Conservation (phyloP, 78 protist genomes). For the Dictyostelium brefeldianum region DNA sequence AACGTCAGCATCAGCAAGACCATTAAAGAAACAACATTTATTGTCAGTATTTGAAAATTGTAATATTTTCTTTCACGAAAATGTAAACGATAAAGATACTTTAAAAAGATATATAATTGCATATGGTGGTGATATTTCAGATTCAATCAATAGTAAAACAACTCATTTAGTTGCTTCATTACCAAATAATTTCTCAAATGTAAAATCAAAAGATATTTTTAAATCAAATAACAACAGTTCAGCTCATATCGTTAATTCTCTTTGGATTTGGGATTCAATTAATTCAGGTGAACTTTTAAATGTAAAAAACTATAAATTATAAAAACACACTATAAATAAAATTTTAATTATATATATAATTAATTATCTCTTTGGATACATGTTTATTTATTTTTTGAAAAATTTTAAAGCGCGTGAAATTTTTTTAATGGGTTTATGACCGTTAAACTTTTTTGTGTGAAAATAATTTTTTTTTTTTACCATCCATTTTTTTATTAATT, state of each 20-base stretch:
- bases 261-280: constrained; percentile 79
- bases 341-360: too few species aligned
- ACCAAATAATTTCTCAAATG: constrained; percentile 21
- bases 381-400: neutral
- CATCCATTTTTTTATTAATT: too few species aligned
- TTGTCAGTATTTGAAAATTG: constrained; percentile 12
- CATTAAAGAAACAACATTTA: constrained; percentile 21
- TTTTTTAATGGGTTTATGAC: too few species aligned
- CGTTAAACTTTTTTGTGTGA: too few species aligned
- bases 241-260: neutral
- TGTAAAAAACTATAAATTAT: neutral
- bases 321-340: too few species aligned
- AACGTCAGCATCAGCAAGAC: neutral
- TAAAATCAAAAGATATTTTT: constrained; percentile 31
- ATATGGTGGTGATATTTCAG: constrained; percentile 39
- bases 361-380: too few species aligned
- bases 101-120: constrained; percentile 73
- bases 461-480: too few species aligned
- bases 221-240: constrained; percentile 6
- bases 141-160: neutral
- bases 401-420: neutral
- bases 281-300: constrained; percentile 11
- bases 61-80: constrained; percentile 17
- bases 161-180: constrained; percentile 30
- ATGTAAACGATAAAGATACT: constrained; percentile 59